Conservation (phyloP, 1,284 basidiomycete genomes). For the Naganishia sp. region DNA sequence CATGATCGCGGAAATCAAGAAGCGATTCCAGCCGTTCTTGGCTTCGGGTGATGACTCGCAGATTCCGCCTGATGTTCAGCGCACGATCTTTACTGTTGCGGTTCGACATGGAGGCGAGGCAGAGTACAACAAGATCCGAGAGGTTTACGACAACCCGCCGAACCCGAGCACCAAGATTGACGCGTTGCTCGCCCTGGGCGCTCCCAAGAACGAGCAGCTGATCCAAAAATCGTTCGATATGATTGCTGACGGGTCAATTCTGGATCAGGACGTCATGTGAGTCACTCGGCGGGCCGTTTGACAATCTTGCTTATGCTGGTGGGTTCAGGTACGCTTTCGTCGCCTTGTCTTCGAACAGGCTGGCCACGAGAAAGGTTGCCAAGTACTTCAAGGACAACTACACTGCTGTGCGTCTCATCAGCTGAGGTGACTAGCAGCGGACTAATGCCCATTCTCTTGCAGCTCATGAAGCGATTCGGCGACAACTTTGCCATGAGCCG, state of each 20-base stretch:
- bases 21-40: conserved; percentile 72
- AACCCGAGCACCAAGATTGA: conserved; percentile 70
- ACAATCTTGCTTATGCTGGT: conserved; percentile 55
- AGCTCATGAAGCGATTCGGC: conserved; percentile 72
- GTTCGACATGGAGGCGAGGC: conserved; percentile 71
- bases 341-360: conserved; percentile 42
- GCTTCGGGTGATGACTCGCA: conserved; percentile 72
- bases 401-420: conserved; percentile 58
- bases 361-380: conserved; percentile 44
- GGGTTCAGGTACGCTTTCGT: conserved; percentile 56
- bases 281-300: background rate
- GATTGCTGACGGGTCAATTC: conserved; percentile 58
- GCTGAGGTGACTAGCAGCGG: background rate
- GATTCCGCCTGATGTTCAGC: conserved; percentile 76
- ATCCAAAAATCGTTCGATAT: conserved; percentile 65
- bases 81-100: conserved; percentile 52
- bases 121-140: conserved; percentile 75
- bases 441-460: conserved; percentile 6
- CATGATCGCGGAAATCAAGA: conserved; percentile 70
- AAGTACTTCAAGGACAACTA: conserved; percentile 65
- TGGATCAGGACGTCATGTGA: conserved; percentile 62
- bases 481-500: conserved; percentile 62
- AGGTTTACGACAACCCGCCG: conserved; percentile 69
- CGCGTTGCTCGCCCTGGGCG: conserved; percentile 61
- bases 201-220: conserved; percentile 50